Evolutionary conservation across 768 basidiomycete species (phyloP).

Genomic region (Boletales sp.): DNA sequence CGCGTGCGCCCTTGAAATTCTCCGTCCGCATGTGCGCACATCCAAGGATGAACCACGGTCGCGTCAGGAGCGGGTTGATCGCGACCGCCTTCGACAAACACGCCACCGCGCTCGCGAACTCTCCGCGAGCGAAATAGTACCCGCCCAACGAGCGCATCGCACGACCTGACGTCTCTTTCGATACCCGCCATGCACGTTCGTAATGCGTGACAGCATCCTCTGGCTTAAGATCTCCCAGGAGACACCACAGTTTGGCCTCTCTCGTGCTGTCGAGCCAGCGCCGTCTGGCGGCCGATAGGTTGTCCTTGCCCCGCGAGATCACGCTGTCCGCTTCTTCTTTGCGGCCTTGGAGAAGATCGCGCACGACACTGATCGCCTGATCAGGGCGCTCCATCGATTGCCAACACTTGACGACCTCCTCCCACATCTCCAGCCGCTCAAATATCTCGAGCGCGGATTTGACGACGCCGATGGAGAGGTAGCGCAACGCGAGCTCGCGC

Average conservation of each 20-base stretch:
- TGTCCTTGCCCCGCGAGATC: slow-evolving; percentile 54
- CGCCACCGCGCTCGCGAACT: slow-evolving; percentile 58
- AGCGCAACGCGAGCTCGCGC: slow-evolving; percentile 81
- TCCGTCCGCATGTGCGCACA: slow-evolving; percentile 83
- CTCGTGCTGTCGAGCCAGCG: slow-evolving; percentile 57
- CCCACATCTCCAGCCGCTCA: slow-evolving; percentile 97
- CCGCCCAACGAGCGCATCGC: slow-evolving; percentile 92
- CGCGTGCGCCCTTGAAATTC: slow-evolving; percentile 78
- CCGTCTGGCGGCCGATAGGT: slow-evolving; percentile 37
- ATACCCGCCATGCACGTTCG: slow-evolving; percentile 79
- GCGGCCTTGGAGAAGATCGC: slow-evolving; percentile 77
- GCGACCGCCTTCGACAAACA: slow-evolving; percentile 72
- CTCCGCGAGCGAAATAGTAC: slow-evolving; percentile 65
- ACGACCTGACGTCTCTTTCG: slow-evolving; percentile 75
- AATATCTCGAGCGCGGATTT: slow-evolving; percentile 92
- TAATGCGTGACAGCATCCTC: slow-evolving; percentile 71
- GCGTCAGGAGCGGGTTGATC: slow-evolving; percentile 85
- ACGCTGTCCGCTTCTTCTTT: slow-evolving; percentile 82
- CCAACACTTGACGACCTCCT: slow-evolving; percentile 90
- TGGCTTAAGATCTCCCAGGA: slow-evolving; percentile 88
- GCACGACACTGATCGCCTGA: slow-evolving; percentile 75
- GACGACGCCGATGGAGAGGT: slow-evolving; percentile 80
- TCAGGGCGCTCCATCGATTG: slow-evolving; percentile 76
- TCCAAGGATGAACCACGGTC: slow-evolving; percentile 96
- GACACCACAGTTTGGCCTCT: slow-evolving; percentile 92